phyloP scores from a whole-genome alignment of 345 rosid genomes.

The Lagerstroemia speciosa region DNA sequence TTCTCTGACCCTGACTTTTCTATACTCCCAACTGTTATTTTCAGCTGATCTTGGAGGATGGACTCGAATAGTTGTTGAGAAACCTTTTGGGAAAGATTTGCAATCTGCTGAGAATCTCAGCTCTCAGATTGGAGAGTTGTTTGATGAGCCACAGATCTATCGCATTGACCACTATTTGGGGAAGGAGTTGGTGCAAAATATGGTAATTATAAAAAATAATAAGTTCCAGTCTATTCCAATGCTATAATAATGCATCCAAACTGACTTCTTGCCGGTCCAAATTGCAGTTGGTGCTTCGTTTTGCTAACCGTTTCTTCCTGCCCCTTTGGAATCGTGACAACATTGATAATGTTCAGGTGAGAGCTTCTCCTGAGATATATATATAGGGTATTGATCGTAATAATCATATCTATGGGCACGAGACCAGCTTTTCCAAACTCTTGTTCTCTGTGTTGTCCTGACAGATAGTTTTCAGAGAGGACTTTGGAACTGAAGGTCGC shows the following conservation, averaged over 20 bases:
- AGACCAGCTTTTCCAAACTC: no score
- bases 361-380: conserved; percentile 11
- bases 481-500: conserved; percentile 99
- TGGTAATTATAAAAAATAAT: conserved; percentile 41
- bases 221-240: neutral
- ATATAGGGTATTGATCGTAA: neutral
- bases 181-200: conserved; percentile 92
- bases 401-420: neutral
- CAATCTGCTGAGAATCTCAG: conserved; percentile 81
- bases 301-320: conserved; percentile 88
- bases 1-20: neutral
- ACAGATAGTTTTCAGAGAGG: conserved; percentile 97
- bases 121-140: conserved; percentile 78
- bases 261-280: conserved; percentile 14
- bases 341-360: conserved; percentile 91
- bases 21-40: neutral
- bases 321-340: conserved; percentile 99
- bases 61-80: conserved; percentile 94
- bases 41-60: conserved; percentile 93
- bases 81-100: conserved; percentile 90
- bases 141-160: conserved; percentile 83
- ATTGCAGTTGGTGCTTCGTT: conserved; percentile 85
- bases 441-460: conserved; percentile 2
- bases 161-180: conserved; percentile 97
- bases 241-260: conserved; percentile 2